Evolutionary conservation across 805 yeast genomes (phyloP), one percentile per base, ranked within the genome.

Genomic region (Pichia californica): DNA sequence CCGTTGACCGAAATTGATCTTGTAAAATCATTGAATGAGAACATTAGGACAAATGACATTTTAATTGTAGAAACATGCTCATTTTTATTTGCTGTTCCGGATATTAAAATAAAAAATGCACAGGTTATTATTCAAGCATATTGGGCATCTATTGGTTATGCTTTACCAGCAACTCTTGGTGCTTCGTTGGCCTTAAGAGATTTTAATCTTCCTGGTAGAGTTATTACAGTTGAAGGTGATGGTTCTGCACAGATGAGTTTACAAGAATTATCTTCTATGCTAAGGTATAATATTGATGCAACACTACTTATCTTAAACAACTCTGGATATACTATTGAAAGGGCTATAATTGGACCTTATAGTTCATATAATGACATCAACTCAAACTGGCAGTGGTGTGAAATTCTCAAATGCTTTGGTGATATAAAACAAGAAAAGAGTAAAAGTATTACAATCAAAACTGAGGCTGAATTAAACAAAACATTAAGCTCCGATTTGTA

Each of bases 391-490:
- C 58, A 81, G 50, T 88, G 95, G 95, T 71, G 81, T 8, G 67
- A 77, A 45, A 64, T 86, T 41, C 69, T 85, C 50, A 68, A 71
- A 48, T 73, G 77, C 18, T 83, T 89, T 55, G 89, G 88, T n/a
- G 88, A 72, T 50, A 54, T 61, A 14, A 33, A 41, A 2, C 61
- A 64, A 9, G 57, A 62, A 45, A 56, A 55, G 41, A 48, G 66
- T 36, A 57, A 54, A 33, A 62, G 67, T 26, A 51, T 52, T 21
- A 55, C 51, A 25, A 64, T 80, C 23, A 46, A 58, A 14, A 67
- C 67, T 7, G 59, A 63, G 25, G 56, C 65, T 51, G 67, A 68
- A 44, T 52, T 77, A 45, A 49, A 53, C 23, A 51, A 51, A 1
- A 55, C 70, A 26, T 52, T 74, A 30, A 43, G 55, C 7, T 58